A percentile compares a stretch with the other conserved stretches of the same genome.
These are phyloP conservation scores for Lactarius vividus DNA, from an alignment of 768 basidiomycete genomes.

Conservation along the genomic window DNA sequence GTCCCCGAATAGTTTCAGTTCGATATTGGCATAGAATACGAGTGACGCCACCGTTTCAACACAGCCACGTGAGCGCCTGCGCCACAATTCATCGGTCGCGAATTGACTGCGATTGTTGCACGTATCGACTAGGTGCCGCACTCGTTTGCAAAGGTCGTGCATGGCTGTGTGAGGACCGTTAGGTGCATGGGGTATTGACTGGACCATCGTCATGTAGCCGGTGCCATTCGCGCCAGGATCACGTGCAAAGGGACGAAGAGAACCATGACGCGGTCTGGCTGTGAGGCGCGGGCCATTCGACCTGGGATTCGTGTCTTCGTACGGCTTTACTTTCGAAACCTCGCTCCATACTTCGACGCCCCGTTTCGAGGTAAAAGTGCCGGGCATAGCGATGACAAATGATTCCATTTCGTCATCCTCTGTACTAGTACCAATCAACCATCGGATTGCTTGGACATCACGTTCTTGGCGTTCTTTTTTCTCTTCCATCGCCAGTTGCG, in stretches of 20 bases:
- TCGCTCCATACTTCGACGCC: background rate
- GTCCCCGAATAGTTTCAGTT: background rate
- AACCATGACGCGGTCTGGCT: background rate
- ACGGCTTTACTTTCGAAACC: background rate
- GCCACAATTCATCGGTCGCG: background rate
- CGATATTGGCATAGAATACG: background rate
- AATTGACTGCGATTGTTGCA: background rate
- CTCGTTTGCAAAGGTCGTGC: background rate
- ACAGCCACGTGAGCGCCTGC: background rate
- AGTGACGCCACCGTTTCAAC: background rate
- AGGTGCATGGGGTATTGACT: no score
- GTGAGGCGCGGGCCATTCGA: no score
- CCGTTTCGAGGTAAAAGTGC: background rate
- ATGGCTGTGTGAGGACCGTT: background rate
- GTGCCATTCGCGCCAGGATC: no score
- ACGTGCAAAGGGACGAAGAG: background rate
- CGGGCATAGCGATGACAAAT: background rate
- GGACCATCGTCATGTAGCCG: no score
- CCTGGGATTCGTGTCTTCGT: background rate
- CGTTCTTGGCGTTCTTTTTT: background rate
- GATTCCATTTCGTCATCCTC: constrained; percentile 1
- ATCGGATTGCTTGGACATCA: background rate
- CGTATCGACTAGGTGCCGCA: background rate
- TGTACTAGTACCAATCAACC: background rate
- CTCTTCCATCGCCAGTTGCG: background rate